Evolutionary conservation across 257 asterid genomes (phyloP), one percentile per base, ranked within the genome.

Genomic region (Cynanchum wilfordii): DNA sequence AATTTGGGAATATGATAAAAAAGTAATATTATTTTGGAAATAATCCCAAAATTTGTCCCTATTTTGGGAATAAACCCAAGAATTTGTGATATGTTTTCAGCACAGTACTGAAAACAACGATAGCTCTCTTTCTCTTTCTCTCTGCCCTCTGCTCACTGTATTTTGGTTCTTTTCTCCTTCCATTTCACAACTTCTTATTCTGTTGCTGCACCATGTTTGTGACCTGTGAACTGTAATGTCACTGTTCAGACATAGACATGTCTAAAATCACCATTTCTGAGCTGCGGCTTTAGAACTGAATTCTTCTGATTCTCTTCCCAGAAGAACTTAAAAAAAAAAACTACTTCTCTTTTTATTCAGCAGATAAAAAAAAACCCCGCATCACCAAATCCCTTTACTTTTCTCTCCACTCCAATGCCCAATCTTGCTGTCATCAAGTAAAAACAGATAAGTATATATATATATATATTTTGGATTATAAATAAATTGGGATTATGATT

Each of bases 101-200:
- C 74, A n/a, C 55, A 50, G 20, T 59, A 22, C 25, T 22, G 38
- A 13, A 13, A 63, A 49, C 73, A 15, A 6, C 3, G 40, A 11
- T 22, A 0, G 9, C 42, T 7, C 45, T 56, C 36, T 40, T 6
- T 4, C 51, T 27, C 65, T 25, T 45, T 24, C 7, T 38, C 42
- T 38, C 42, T 30, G 33, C 1, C 3, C 42, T 38, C 44, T 38
- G 33, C 44, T 38, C 44, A 5, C 44, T 38, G 9, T 38, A 38
- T 38, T 38, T 60, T 2, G 42, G 47, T 68, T 30, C 15, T 20
- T 27, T 38, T 42, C n/a, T 36, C 42, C 67, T 60, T 45, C 64
- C 71, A 52, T 66, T 67, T 57, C 78, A 58, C 82, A 75, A 50
- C 22, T 78, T 66, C 69, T 67, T 72, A 60, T 30, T 66, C 19